A percentile compares a stretch with the other conserved stretches of the same genome.
phyloP scores from a whole-genome alignment of 1,284 basidiomycete genomes.

The Ganoderma multipileum region DNA sequence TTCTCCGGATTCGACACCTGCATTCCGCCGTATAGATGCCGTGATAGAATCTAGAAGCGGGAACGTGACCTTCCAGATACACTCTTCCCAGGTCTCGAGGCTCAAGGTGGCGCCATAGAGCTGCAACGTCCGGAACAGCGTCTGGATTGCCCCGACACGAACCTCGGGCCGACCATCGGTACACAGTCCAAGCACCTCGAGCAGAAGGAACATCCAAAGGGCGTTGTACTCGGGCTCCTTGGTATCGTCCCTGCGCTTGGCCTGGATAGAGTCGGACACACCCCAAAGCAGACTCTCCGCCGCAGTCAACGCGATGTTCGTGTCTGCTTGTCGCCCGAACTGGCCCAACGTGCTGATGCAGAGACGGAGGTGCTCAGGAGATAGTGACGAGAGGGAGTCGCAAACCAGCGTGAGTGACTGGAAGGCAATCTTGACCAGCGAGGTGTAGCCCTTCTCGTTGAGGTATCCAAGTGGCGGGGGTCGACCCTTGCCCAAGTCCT shows the following conservation, averaged over 20 bases:
- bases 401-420: slow-evolving; percentile 94
- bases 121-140: slow-evolving; percentile 92
- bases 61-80: slow-evolving; percentile 89
- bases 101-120: slow-evolving; percentile 89
- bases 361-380: slow-evolving; percentile 79
- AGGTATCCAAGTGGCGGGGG: slow-evolving; percentile 60
- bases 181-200: slow-evolving; percentile 85
- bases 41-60: slow-evolving; percentile 84
- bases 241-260: slow-evolving; percentile 71
- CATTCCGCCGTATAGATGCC: slow-evolving; percentile 53
- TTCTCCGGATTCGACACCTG: slow-evolving; percentile 15
- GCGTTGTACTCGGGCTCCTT: slow-evolving; percentile 77
- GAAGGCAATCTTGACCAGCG: slow-evolving; percentile 89
- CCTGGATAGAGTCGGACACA: slow-evolving; percentile 91
- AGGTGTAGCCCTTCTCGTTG: slow-evolving; percentile 68
- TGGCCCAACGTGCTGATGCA: slow-evolving; percentile 91
- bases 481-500: slow-evolving; percentile 42
- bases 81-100: slow-evolving; percentile 85
- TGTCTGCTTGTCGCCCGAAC: slow-evolving; percentile 92
- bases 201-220: slow-evolving; percentile 91
- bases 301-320: slow-evolving; percentile 94
- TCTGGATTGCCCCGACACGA: slow-evolving; percentile 92
- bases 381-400: slow-evolving; percentile 87
- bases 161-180: slow-evolving; percentile 88
- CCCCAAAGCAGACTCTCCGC: slow-evolving; percentile 92